phyloP scores from a whole-genome alignment of 192 early-diverging fungal genomes.

The Helicostylum pulchrum region DNA sequence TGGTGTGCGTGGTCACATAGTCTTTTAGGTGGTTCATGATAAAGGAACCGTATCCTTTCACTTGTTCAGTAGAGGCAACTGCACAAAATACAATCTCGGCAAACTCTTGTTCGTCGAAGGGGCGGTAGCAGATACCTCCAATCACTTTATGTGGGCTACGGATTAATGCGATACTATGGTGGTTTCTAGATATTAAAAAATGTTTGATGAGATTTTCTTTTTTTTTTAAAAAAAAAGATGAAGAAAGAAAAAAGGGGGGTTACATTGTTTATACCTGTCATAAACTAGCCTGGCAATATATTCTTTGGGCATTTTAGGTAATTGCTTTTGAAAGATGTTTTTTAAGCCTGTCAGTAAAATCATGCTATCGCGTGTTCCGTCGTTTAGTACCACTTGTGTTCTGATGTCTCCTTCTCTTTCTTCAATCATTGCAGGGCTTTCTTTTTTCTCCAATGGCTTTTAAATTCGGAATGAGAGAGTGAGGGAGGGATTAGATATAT shows the following conservation, averaged over 20 bases:
- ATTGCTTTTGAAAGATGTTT: conserved; percentile 93
- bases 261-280: conserved; percentile 57
- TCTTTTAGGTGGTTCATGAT: conserved; percentile 97
- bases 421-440: conserved; percentile 59
- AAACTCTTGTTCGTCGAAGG: conserved; percentile 83
- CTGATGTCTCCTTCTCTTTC: conserved; percentile 63
- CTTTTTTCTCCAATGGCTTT: conserved; percentile 40
- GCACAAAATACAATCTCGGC: conserved; percentile 99
- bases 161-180: conserved; percentile 80
- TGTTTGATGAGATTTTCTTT: background rate
- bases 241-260: background rate
- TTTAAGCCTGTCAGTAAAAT: conserved; percentile 89
- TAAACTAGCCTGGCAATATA: conserved; percentile 96
- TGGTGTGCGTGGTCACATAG: conserved; percentile 69
- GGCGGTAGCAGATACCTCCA: conserved; percentile 91
- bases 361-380: conserved; percentile 76
- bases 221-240: background rate
- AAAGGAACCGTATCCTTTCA: conserved; percentile 90
- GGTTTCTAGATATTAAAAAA: conserved; percentile 61
- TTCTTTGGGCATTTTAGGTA: conserved; percentile 98
- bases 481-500: background rate
- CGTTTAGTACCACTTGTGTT: conserved; percentile 78
- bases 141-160: conserved; percentile 68
- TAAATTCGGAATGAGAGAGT: background rate
- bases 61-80: conserved; percentile 84